Base-by-base conservation (phyloP, 306 rosid genomes). In the Lathyrus aphaca region DNA sequence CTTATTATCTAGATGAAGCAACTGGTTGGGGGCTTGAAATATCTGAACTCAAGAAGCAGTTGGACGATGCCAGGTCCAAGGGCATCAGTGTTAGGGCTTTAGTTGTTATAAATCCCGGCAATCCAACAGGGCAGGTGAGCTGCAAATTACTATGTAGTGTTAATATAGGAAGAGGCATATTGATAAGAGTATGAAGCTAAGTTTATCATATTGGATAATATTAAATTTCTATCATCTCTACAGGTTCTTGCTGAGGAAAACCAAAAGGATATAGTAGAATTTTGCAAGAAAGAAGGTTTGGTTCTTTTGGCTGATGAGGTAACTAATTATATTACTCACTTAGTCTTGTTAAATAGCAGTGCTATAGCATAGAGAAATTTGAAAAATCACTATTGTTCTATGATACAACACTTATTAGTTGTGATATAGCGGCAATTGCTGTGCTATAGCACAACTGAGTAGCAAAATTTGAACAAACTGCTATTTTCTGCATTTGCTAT, bases 301-400 rank as follows among this genome's bases (percentile, higher is more conserved):
- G 96, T 91, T 75, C 87, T 94, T 81, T 89, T 94, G 79, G 99
- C 97, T 44, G 99, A 94, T 63, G 99, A 94, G 99, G 99, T 93
- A 74, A 63, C 62, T 48, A 51, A 17, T 12, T 18, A 43, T 11
- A 58, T 58, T 39, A 71, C 45, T 17, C 29, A 50, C 6, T 4
- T 23, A 18, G 56, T 4, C 14, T 17, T 50, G 56, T 50, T 18
- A 18, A 50, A 50, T 18, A 18, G 27, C 6, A 18, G 27, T 2
- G 5, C 27, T 18, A 50, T 18, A 48, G 25, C 19, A 2, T 45
- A n/a, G 16, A n/a, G 3, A n/a, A 46, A 15, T 46, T 46, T 46
- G 51, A 46, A 46, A n/a, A 15, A 2, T 5, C 1, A 8, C 21
- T 46, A 46, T 15, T 17, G 25, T 48, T 17, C 19, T 8, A 9